Evolutionary conservation across 257 asterid genomes (phyloP).

Genomic region (Lithospermum erythrorhizon): DNA sequence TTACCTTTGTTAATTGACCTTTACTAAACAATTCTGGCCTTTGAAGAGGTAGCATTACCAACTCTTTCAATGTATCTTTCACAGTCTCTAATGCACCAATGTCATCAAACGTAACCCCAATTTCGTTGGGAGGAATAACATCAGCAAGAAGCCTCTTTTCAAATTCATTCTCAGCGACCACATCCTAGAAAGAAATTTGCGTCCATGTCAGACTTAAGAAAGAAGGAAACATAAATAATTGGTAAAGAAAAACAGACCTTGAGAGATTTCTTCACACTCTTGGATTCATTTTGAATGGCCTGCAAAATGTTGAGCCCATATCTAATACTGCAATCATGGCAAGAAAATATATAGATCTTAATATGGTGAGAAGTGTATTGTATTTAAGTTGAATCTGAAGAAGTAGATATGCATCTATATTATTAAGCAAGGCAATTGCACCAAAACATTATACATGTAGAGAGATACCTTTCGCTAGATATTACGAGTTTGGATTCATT

Average conservation of each 20-base stretch:
- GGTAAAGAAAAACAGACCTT: slow-evolving; percentile 33
- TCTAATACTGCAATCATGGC: slow-evolving; percentile 38
- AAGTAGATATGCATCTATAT: neutral
- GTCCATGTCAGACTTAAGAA: slow-evolving; percentile 11
- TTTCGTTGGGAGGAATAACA: neutral
- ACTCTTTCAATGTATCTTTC: neutral
- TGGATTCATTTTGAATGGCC: slow-evolving; percentile 65
- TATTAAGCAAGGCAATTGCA: neutral
- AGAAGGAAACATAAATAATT: neutral
- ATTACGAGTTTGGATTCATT: slow-evolving; percentile 44
- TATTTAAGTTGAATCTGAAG: too few species aligned
- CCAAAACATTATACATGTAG: neutral
- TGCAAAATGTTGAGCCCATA: slow-evolving; percentile 68
- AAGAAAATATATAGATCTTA: slow-evolving; percentile 3
- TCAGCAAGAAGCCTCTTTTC: neutral
- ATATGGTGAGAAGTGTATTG: neutral
- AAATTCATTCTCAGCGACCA: neutral
- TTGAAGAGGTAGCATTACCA: neutral
- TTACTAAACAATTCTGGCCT: neutral
- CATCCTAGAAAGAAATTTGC: neutral
- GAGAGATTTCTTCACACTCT: slow-evolving; percentile 63
- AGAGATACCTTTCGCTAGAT: slow-evolving; percentile 54
- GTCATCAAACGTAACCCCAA: neutral
- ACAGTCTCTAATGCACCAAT: neutral
- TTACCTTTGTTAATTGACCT: neutral